Percentiles rank a stretch among this genome's conserved stretches.
Conservation (phyloP, 345 rosid species). For the Salix exigua region DNA sequence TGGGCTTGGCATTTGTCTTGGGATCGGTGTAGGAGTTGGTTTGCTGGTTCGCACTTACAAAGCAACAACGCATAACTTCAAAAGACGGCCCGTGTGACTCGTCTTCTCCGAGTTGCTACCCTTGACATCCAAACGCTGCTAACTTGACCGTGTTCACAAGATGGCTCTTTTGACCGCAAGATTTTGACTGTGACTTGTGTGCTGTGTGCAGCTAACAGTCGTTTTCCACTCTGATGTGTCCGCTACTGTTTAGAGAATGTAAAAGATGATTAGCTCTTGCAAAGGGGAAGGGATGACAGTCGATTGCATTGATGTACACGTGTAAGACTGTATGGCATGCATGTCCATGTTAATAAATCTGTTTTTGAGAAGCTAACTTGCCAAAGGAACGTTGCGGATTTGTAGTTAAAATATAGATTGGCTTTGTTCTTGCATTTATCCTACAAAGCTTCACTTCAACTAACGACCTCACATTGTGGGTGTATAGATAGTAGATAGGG, state of each 20-base stretch:
- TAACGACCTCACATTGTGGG: no score
- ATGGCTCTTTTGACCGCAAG: conserved; percentile 27
- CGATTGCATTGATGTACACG: conserved; percentile 7
- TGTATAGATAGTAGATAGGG: no score
- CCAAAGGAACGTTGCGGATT: neutral
- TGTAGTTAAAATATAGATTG: no score
- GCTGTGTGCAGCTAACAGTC: conserved; percentile 25
- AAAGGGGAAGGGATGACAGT: conserved; percentile 1
- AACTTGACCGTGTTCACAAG: conserved; percentile 18
- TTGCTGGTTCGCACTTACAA: conserved; percentile 78
- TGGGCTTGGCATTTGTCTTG: conserved; percentile 89
- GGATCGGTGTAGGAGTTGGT: conserved; percentile 88
- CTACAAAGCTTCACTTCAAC: no score
- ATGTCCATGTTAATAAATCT: conserved; percentile 33
- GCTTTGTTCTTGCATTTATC: no score
- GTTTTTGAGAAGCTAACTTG: conserved; percentile 2
- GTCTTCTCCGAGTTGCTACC: conserved; percentile 1
- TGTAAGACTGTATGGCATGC: conserved; percentile 18
- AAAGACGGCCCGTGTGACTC: conserved; percentile 45
- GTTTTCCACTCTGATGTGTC: neutral
- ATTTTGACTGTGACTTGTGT: conserved; percentile 36
- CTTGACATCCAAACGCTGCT: conserved; percentile 24
- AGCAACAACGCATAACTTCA: conserved; percentile 70
- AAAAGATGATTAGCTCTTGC: conserved; percentile 9
- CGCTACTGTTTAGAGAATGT: neutral